A percentile compares a stretch with the other conserved stretches of the same genome.
Conservation (phyloP, 768 basidiomycete species). For the Fomitopsis serialis region DNA sequence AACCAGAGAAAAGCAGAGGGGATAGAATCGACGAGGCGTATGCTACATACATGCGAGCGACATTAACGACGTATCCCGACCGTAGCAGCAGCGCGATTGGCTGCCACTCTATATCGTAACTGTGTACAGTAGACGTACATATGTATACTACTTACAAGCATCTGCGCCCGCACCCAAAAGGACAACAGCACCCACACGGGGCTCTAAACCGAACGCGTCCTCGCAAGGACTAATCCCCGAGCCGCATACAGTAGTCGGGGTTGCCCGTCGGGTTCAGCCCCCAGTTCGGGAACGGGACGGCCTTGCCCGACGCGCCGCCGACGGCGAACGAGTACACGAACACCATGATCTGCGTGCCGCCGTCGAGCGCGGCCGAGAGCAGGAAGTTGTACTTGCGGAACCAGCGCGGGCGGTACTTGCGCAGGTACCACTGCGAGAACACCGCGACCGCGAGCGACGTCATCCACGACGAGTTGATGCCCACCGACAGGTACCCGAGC, state of each 20-base stretch:
- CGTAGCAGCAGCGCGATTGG: too few relatives aligned
- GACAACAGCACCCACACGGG: too few relatives aligned
- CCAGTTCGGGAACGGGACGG: slow-evolving; percentile 22
- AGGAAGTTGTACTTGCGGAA: slow-evolving; percentile 26
- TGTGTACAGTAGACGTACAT: too few relatives aligned
- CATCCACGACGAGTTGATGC: slow-evolving; percentile 51
- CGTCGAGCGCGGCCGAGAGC: slow-evolving; percentile 33
- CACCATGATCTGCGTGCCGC: slow-evolving; percentile 32
- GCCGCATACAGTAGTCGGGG: slow-evolving; percentile 19
- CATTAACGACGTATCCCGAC: too few relatives aligned
- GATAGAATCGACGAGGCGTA: too few relatives aligned
- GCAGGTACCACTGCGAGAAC: slow-evolving; percentile 42
- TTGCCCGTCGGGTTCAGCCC: slow-evolving; percentile 21
- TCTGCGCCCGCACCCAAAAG: too few relatives aligned
- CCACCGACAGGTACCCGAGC: slow-evolving; percentile 43
- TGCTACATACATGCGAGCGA: too few relatives aligned
- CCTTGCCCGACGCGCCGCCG: slow-evolving; percentile 22
- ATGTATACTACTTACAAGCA: too few relatives aligned
- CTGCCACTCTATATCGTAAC: too few relatives aligned
- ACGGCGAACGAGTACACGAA: slow-evolving; percentile 29
- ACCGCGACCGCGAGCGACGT: slow-evolving; percentile 36
- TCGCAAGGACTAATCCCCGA: background rate
- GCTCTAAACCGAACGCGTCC: too few relatives aligned
- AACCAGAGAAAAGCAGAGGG: too few relatives aligned
- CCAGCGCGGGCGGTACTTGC: slow-evolving; percentile 31